Base-by-base conservation (phyloP, 768 basidiomycete genomes). In the Tubosaeta sp. region DNA sequence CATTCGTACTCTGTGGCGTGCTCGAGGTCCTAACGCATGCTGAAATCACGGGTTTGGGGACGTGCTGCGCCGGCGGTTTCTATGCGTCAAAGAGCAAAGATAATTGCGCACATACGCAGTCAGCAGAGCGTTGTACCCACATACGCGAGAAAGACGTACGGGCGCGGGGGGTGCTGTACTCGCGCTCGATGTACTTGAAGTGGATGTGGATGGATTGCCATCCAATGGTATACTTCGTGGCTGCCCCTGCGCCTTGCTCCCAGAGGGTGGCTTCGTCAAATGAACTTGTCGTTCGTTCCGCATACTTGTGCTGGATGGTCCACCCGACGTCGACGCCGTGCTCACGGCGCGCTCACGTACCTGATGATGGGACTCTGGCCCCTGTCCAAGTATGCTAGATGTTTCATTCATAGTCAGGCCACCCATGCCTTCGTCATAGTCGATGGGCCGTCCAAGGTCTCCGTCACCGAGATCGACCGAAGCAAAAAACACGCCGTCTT, bases 401-500 rank as follows among this genome's bases (percentile, higher is more conserved):
- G 29, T 18, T 3, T 66, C 52, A 40, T 48, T 24, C 38, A 41
- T 38, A 29, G 45, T 57, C 44, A 55, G 53, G 2, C 55, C 58
- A 0, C 62, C 59, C 18, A 52, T n/a, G 30, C 71, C 70, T 54
- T 72, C 73, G 10, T 74, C 73, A 41, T 65, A 73, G 52, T 75
- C 66, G 30, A 75, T 75, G 8, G 67, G 73, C 35, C 59, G 54
- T 36, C 66, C 66, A 13, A 65, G 46, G 52, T 78, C 77, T 31
- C 70, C 71, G 18, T 77, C 77, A 2, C 72, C 75, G 12, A 81
- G 64, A 51, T 82, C 82, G 21, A 83, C 73, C 10, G 73, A 66
- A 18, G 85, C 84, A 31, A 84, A 70, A 58, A 87, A 77, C 2
- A 75, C 81, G 47, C 82, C 86, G 47, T 88, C 87, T 35, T 90